Percentiles rank a stretch among this genome's conserved stretches.
Conservation (phyloP, 2,329 filamentous ascomycete genomes). For the Arthrobotrys pseudoclavata region DNA sequence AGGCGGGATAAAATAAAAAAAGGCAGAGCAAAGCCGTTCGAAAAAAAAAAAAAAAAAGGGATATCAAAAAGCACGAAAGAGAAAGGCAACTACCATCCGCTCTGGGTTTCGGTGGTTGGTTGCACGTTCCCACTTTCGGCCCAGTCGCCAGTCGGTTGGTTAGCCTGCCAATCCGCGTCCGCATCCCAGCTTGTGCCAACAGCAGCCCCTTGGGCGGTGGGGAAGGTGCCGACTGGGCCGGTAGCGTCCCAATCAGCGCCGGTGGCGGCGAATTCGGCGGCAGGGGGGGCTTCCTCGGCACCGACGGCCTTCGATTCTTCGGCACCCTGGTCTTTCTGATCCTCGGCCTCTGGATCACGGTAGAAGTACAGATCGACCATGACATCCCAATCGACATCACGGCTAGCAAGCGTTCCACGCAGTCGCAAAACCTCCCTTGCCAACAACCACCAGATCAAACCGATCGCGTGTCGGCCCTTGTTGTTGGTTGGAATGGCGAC, state of each 20-base stretch:
- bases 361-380: conserved; percentile 99
- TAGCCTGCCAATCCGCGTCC: conserved; percentile 76
- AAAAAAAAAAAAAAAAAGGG: conserved; percentile 9
- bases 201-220: conserved; percentile 72
- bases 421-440: conserved; percentile 99
- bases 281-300: conserved; percentile 85
- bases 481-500: conserved; percentile 99
- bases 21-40: neutral
- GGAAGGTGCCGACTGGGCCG: conserved; percentile 75
- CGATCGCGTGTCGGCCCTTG: conserved; percentile 99
- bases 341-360: conserved; percentile 99
- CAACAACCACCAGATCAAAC: conserved; percentile 99
- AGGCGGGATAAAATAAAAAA: neutral
- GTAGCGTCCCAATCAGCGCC: conserved; percentile 89
- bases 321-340: conserved; percentile 91
- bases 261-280: conserved; percentile 68
- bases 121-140: conserved; percentile 68
- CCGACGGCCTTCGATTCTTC: conserved; percentile 88
- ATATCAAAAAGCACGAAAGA: conserved; percentile 10
- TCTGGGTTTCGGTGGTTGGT: conserved; percentile 64
- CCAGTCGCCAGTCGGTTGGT: conserved; percentile 70
- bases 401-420: conserved; percentile 93
- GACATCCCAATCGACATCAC: conserved; percentile 98
- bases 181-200: conserved; percentile 75
- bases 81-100: conserved; percentile 55